Conservation (phyloP, 179 eudicot species). For the Carnegiea gigantea region DNA sequence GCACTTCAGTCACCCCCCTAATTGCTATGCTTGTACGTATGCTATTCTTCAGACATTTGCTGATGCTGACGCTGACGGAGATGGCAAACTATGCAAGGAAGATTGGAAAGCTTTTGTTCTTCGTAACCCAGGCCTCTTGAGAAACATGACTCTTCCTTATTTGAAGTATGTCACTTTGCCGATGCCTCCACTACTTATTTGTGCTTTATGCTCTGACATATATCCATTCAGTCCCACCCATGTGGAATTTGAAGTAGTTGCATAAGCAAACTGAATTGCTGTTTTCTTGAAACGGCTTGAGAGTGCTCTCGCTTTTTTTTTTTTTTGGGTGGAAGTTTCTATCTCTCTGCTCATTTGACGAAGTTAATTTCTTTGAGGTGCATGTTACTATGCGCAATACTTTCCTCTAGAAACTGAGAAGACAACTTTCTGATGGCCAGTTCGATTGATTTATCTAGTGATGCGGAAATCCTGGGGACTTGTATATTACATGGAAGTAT, state of each 20-base stretch:
- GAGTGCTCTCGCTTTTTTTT: background rate
- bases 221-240: background rate
- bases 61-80: conserved; percentile 82
- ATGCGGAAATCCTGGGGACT: no score
- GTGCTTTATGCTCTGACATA: background rate
- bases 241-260: background rate
- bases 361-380: background rate
- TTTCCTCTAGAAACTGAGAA: background rate
- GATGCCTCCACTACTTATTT: background rate
- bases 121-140: conserved; percentile 63
- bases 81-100: conserved; percentile 69
- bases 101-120: conserved; percentile 80
- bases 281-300: background rate
- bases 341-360: background rate
- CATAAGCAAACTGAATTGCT: background rate
- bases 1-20: background rate
- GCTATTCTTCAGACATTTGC: conserved; percentile 60
- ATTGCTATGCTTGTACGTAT: background rate
- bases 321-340: background rate
- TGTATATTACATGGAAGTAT: no score
- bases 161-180: conserved; percentile 52
- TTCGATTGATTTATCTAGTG: background rate
- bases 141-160: conserved; percentile 94
- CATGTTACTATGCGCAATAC: background rate
- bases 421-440: background rate